Evolutionary conservation across 805 yeast species (phyloP), one percentile per base, ranked within the genome.

Genomic region (Candida broadrunensis): DNA sequence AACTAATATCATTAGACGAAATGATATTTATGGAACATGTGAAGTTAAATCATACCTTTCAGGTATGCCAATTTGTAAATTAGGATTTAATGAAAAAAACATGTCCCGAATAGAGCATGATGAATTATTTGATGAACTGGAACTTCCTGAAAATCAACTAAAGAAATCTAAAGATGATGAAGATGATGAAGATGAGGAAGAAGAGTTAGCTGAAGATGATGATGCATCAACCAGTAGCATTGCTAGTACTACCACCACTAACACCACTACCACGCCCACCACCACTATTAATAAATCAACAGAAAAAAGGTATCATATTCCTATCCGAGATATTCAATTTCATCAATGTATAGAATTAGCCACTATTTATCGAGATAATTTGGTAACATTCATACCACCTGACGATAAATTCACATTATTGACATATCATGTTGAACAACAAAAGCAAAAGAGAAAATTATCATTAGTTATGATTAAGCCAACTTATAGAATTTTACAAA

Each of bases 351-450:
- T 88, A n/a, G 72, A 85, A 37, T 63, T 88, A 29, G 77, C 83
- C 2, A 72, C 81, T 38, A 75, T 85, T 47, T 95, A 90, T 58
- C 58, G 65, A 14, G 73, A 75, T 5, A 83, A 88, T 50, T 75
- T 80, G 42, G 79, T 90, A 24, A 78, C 82, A 21, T 90, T 89
- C 58, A 78, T 85, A 14, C 97, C 97, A 13, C 97, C 97, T 0
- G 97, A 88, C 37, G 74, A 69, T 42, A 58, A 65, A 41, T 71
- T 71, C 38, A 51, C 54, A 2, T 51, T 69, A 2, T 58, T 70
- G 54, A 56, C 66, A 3, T 66, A 68, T 44, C 55, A 74, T 3
- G 71, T 70, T 32, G 77, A 75, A 15, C 63, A 64, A 29, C 69
- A 60, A 39, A 56, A 70, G 18, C 70, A 70, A 36, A 51, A 49